Evolutionary conservation across 2,329 filamentous ascomycete genomes (phyloP).

Genomic region (Colletotrichum tropicicola): DNA sequence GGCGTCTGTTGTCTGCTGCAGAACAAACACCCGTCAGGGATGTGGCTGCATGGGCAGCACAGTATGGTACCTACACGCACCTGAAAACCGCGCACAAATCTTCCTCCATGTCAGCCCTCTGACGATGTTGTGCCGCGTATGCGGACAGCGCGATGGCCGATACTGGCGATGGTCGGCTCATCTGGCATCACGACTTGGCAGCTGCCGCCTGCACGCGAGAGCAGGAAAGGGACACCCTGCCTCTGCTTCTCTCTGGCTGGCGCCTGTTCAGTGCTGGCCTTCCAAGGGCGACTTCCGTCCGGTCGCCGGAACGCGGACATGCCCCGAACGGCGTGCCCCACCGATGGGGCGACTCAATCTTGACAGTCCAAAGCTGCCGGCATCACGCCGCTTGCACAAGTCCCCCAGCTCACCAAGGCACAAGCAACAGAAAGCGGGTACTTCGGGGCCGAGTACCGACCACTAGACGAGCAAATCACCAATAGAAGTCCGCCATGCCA

Average conservation of each 20-base stretch:
- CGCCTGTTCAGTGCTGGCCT: too few species aligned
- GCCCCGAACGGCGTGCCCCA: constrained; percentile 15
- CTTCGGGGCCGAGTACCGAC: constrained; percentile 24
- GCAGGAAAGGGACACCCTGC: background rate
- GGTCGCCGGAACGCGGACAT: constrained; percentile 10
- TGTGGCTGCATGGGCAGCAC: constrained; percentile 7
- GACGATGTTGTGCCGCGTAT: background rate
- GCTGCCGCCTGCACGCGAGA: background rate
- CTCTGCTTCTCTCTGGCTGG: background rate
- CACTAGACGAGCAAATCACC: background rate
- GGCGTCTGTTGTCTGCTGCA: constrained; percentile 26
- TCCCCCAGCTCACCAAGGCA: background rate
- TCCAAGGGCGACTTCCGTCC: background rate
- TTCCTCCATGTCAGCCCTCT: background rate
- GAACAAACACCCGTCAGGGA: constrained; percentile 21
- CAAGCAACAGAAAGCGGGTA: constrained; percentile 14
- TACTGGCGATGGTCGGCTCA: constrained; percentile 14
- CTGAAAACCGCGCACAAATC: constrained; percentile 24
- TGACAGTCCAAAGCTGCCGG: constrained; percentile 5
- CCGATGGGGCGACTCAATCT: constrained; percentile 20
- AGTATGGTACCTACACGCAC: background rate
- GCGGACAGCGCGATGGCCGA: too few species aligned
- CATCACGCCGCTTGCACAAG: constrained; percentile 16
- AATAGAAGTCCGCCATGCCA: background rate
- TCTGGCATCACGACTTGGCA: background rate